phyloP scores from a whole-genome alignment of 345 rosid genomes.

The Corymbia maculata region DNA sequence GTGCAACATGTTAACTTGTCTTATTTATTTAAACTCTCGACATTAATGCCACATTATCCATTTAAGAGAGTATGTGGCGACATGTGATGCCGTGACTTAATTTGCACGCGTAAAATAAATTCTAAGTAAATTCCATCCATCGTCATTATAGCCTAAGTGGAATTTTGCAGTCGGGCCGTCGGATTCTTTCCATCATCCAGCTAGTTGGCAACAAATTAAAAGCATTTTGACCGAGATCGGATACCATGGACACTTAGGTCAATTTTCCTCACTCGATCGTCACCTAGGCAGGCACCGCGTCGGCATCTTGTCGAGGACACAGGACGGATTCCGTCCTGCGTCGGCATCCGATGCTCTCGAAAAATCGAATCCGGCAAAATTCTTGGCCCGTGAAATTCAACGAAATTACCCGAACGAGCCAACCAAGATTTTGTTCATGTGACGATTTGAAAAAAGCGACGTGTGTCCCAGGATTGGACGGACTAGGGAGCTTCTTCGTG shows the following conservation, averaged over 20 bases:
- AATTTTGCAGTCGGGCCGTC: not conserved
- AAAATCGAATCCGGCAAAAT: not conserved
- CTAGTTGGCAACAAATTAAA: not conserved
- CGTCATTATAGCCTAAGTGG: not conserved
- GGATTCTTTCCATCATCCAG: rapidly evolving
- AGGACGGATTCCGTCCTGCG: not conserved
- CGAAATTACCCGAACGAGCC: not conserved
- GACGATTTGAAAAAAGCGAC: not conserved
- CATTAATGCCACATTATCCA: rapidly evolving
- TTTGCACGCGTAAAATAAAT: not conserved
- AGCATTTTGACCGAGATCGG: not conserved
- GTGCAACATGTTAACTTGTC: not conserved
- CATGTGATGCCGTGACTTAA: rapidly evolving
- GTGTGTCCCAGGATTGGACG: not conserved
- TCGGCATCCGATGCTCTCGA: not conserved
- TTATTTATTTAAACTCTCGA: rapidly evolving
- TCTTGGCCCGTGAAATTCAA: not conserved
- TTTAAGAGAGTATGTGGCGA: rapidly evolving
- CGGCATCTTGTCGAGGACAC: not conserved
- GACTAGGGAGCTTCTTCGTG: not conserved
- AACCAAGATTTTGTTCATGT: not conserved
- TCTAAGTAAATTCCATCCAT: not conserved
- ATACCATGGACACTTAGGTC: not conserved
- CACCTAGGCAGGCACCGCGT: not conserved
- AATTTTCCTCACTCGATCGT: not conserved